phyloP scores from a whole-genome alignment of 2,329 filamentous ascomycete genomes.

The Harringtonia lauricola region DNA sequence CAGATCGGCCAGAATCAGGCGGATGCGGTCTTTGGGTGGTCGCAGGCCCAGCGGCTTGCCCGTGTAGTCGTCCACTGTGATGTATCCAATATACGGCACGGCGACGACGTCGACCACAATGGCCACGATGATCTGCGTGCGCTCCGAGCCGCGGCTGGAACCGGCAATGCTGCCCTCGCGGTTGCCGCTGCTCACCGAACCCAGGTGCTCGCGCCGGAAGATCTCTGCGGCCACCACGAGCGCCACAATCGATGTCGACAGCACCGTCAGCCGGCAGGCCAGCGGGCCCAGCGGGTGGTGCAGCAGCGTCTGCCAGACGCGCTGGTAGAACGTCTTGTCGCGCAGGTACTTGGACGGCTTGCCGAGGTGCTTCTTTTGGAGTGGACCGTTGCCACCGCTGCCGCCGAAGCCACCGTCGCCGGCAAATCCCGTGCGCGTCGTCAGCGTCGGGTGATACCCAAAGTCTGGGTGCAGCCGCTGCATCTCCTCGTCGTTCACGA shows the following conservation, averaged over 20 bases:
- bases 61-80: conserved; percentile 94
- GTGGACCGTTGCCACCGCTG: conserved; percentile 23
- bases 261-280: conserved; percentile 69
- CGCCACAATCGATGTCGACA: conserved; percentile 72
- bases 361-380: not conserved
- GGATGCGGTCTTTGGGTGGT: conserved; percentile 72
- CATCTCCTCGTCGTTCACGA: conserved; percentile 34
- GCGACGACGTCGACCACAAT: conserved; percentile 83
- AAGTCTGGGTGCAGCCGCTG: conserved; percentile 34
- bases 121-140: conserved; percentile 75
- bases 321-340: conserved; percentile 29
- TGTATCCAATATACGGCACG: conserved; percentile 81
- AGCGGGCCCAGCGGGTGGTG: conserved; percentile 79
- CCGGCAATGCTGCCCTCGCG: conserved; percentile 11
- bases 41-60: conserved; percentile 85
- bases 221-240: conserved; percentile 71
- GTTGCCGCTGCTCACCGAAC: not conserved
- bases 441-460: conserved; percentile 22
- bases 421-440: conserved; percentile 8
- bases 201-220: conserved; percentile 43
- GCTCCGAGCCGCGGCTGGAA: conserved; percentile 36
- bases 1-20: conserved; percentile 81
- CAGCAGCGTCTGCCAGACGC: conserved; percentile 58
- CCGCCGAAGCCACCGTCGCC: no score
- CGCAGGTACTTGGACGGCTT: conserved; percentile 1